Conservation (phyloP, 208 protist genomes). For the Trypanosoma vivax region DNA sequence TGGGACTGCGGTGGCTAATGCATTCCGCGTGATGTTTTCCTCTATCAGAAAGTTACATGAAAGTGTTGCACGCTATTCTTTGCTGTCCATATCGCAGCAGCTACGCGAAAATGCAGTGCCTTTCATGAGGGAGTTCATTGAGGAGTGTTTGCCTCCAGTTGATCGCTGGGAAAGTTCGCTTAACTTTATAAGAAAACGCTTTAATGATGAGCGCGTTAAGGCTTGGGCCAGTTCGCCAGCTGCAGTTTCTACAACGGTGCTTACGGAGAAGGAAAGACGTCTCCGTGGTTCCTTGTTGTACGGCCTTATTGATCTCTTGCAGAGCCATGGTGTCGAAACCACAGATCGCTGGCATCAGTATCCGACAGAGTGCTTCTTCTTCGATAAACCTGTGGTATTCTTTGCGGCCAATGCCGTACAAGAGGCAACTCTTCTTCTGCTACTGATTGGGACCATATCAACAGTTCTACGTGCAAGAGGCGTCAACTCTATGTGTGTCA, state of each 20-base stretch:
- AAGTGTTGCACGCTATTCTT: slow-evolving; percentile 63
- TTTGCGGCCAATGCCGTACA: slow-evolving; percentile 75
- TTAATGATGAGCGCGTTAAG: slow-evolving; percentile 32
- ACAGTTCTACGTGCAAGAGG: slow-evolving; percentile 46
- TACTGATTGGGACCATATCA: slow-evolving; percentile 66
- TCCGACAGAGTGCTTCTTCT: slow-evolving; percentile 68
- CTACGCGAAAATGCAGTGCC: slow-evolving; percentile 55
- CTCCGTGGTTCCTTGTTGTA: slow-evolving; percentile 53
- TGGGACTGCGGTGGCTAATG: slow-evolving; percentile 51
- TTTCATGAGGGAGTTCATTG: slow-evolving; percentile 69
- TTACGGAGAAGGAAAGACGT: slow-evolving; percentile 38
- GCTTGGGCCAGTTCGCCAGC: slow-evolving; percentile 27
- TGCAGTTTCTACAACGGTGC: slow-evolving; percentile 27
- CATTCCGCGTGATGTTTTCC: slow-evolving; percentile 62
- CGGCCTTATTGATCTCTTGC: slow-evolving; percentile 51
- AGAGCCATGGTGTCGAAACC: slow-evolving; percentile 34
- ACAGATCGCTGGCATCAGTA: slow-evolving; percentile 62
- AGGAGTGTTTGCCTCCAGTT: slow-evolving; percentile 43
- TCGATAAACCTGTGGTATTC: slow-evolving; percentile 76
- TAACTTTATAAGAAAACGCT: slow-evolving; percentile 41
- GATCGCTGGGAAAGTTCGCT: slow-evolving; percentile 50
- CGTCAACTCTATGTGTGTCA: slow-evolving; percentile 26
- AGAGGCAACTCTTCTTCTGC: slow-evolving; percentile 54
- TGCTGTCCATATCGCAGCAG: slow-evolving; percentile 45
- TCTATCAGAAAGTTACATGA: slow-evolving; percentile 47